A percentile compares a stretch with the other conserved stretches of the same genome.
phyloP scores from a whole-genome alignment of 2,329 filamentous ascomycete genomes.

The Talaromyces sp. region DNA sequence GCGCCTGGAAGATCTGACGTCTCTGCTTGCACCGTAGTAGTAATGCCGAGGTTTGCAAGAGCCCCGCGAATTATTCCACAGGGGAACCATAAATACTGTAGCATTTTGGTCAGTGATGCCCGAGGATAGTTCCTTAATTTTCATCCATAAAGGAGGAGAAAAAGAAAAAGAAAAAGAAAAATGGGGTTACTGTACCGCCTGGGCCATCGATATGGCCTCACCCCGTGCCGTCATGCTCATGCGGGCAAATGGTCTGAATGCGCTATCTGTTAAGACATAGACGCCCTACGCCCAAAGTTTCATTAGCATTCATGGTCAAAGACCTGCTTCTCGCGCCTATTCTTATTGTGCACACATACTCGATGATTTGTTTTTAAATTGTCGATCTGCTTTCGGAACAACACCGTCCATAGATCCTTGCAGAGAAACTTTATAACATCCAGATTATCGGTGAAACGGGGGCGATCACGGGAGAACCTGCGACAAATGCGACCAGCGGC shows the following conservation, averaged over 20 bases:
- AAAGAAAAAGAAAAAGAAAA: too few relatives aligned
- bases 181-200: too few relatives aligned
- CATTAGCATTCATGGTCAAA: not conserved
- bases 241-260: constrained; percentile 82
- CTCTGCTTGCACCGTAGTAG: constrained; percentile 88
- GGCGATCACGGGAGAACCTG: constrained; percentile 63
- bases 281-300: constrained; percentile 64
- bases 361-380: constrained; percentile 98
- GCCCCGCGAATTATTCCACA: constrained; percentile 90
- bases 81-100: constrained; percentile 89
- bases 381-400: constrained; percentile 96
- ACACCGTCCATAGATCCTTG: constrained; percentile 94
- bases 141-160: not conserved
- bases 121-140: not conserved
- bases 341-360: constrained; percentile 49
- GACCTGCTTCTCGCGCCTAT: not conserved
- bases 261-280: constrained; percentile 91
- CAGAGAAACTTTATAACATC: constrained; percentile 98
- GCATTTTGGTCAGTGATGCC: not conserved
- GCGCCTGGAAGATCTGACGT: constrained; percentile 82
- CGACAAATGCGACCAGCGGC: not conserved
- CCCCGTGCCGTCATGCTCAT: constrained; percentile 84
- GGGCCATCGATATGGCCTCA: constrained; percentile 72
- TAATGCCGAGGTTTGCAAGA: constrained; percentile 88
- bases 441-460: constrained; percentile 86